Base-by-base conservation (phyloP, 495 filamentous ascomycete genomes). In the Daldinia grandis region DNA sequence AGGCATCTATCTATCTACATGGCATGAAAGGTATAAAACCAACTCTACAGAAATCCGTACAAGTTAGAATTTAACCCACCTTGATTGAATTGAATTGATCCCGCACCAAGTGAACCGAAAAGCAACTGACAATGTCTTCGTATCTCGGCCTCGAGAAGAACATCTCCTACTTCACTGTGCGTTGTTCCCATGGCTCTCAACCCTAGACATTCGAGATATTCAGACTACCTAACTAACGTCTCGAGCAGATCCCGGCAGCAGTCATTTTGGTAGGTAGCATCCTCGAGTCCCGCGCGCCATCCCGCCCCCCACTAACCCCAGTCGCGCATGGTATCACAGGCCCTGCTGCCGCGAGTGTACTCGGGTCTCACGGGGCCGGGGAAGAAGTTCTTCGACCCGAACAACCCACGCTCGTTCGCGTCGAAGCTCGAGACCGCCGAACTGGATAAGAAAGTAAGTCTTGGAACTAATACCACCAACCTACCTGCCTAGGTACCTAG, bases 111-210 rank as follows among this genome's bases (percentile, higher is more conserved):
- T 35, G 14, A 14, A 4, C 12, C 12, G 12, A 14, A 35, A 35
- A 35, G 33, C 0, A 35, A 30, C 3, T 7, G 40, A 79, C 51
- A 58, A 86, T 85, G 83, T 76, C 76, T 51, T 72, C 75, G 38
- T 69, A 83, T 63, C 69, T 83, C 44, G 77, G 82, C 51, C 64
- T 78, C 59, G 76, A 75, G 33, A 77, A 75, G 62, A 82, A 77
- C 53, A 68, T 80, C 62, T 85, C 84, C 28, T 79, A 82, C 66
- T 84, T 82, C 71, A 78, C 83, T 15, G 81, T 86, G 58, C 59
- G 78, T 70, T 12, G 8, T n/a, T 6, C 7, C 28, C 15, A 51
- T 19, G n/a, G n/a, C 37, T 30, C 4, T 33, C 6, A 40, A 2
- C 56, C 24, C 19, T 19, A 35, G 1, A 19, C 12, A 47, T 30